phyloP scores from a whole-genome alignment of 306 rosid genomes.

The Arachis stenosperma region DNA sequence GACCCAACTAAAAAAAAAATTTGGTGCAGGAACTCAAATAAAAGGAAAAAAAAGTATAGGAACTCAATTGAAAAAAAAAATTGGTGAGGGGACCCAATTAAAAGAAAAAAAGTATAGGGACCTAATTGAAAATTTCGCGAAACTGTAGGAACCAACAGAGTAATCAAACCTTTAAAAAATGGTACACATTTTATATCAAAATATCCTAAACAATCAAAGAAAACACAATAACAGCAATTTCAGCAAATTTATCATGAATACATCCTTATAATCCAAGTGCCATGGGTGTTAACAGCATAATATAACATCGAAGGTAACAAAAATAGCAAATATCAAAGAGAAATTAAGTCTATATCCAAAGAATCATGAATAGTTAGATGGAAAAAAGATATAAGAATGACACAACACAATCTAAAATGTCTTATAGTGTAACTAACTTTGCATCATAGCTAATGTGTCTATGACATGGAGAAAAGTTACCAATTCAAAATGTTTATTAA shows the following conservation, averaged over 20 bases:
- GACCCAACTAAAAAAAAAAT: no score
- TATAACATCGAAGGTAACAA: conserved; percentile 4
- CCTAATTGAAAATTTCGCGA: no score
- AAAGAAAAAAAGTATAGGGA: no score
- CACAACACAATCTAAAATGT: conserved; percentile 18
- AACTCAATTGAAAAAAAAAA: no score
- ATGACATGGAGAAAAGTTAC: conserved; percentile 4
- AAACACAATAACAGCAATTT: conserved; percentile 20
- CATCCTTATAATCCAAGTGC: conserved; percentile 16
- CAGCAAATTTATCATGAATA: conserved; percentile 7
- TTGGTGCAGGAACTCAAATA: no score
- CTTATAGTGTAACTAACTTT: neutral
- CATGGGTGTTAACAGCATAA: neutral
- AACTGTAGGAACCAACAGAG: no score
- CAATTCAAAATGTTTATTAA: conserved; percentile 9
- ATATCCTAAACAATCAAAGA: neutral
- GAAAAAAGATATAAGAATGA: neutral
- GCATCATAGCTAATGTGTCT: neutral
- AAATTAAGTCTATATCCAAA: conserved; percentile 15
- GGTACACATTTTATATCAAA: conserved; percentile 14
- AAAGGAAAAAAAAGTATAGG: no score
- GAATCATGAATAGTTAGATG: conserved; percentile 4
- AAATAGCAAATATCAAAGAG: conserved; percentile 5
- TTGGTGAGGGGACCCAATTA: no score
- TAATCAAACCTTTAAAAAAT: conserved; percentile 12